Evolutionary conservation across 805 yeast genomes (phyloP).

Genomic region (Hanseniaspora guilliermondii): DNA sequence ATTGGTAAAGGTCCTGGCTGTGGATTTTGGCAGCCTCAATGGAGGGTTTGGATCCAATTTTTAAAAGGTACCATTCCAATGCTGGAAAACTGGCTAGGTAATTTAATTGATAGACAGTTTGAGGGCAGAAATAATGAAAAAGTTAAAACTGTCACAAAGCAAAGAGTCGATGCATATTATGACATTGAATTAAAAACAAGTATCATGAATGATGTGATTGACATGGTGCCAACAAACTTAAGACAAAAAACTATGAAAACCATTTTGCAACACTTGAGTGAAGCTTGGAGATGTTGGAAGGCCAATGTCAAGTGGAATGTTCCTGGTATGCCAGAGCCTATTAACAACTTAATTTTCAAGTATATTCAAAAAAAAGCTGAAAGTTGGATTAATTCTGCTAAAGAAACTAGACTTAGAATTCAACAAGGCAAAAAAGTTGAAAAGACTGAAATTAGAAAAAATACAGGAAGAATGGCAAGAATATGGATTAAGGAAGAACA

Average conservation of each 20-base stretch:
- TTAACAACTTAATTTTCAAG: slow-evolving; percentile 72
- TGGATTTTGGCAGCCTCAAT: slow-evolving; percentile 98
- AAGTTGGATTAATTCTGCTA: slow-evolving; percentile 91
- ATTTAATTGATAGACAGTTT: slow-evolving; percentile 79
- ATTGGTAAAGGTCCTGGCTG: slow-evolving; percentile 98
- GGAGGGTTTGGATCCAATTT: slow-evolving; percentile 93
- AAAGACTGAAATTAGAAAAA: slow-evolving; percentile 86
- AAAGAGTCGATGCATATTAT: slow-evolving; percentile 86
- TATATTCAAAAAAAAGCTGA: slow-evolving; percentile 93
- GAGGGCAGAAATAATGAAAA: slow-evolving; percentile 92
- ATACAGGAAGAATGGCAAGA: slow-evolving; percentile 80
- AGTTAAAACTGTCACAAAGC: slow-evolving; percentile 89
- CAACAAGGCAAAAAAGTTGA: slow-evolving; percentile 85
- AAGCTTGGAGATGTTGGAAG: slow-evolving; percentile 99
- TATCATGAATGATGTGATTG: slow-evolving; percentile 89
- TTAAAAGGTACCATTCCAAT: slow-evolving; percentile 85
- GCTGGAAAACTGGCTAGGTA: slow-evolving; percentile 90
- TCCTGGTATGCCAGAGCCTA: slow-evolving; percentile 87
- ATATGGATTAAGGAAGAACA: slow-evolving; percentile 89
- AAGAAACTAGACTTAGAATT: slow-evolving; percentile 79
- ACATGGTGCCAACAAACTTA: slow-evolving; percentile 92
- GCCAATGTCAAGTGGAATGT: slow-evolving; percentile 98
- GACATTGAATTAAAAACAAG: slow-evolving; percentile 88
- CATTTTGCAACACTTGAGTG: slow-evolving; percentile 83
- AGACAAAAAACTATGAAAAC: slow-evolving; percentile 77